Base-by-base conservation (phyloP, 2,329 filamentous ascomycete species). In the Talaromyces sp. region DNA sequence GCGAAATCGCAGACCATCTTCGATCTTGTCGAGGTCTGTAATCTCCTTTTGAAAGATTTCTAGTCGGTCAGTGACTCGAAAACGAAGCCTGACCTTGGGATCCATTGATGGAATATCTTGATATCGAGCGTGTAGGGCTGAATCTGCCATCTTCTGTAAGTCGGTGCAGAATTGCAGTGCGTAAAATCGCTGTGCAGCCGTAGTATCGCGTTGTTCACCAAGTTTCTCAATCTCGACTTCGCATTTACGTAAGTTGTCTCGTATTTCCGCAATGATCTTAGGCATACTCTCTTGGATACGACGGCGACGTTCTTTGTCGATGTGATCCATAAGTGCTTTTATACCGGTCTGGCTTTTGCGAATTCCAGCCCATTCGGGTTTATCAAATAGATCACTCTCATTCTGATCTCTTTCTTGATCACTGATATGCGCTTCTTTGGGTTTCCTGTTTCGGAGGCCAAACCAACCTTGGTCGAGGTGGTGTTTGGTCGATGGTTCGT, bases 391-490 rank as follows among this genome's bases (percentile, higher is more conserved):
- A 0, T 43, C 60, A 19, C 3, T 45, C 27, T 68, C 67, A 2
- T 59, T 54, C 37, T 67, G 37, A n/a, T 68, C 67, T 14, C 67
- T 63, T 16, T 65, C 63, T 13, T 62, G 31, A 47, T 68, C 67
- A 16, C 35, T 56, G 27, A 63, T 57, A n/a, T 33, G 4, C 27
- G 60, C 60, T 37, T 63, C 60, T 47, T 33, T 57, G 9, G 66
- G 66, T n/a, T 56, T 63, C 31, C 67, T 63, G 60, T 68, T 68
- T 14, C 67, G 66, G 24, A 68, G n/a, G 13, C 66, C 66, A 41
- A 68, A 68, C 67, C 67, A 68, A 11, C 67, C 67, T 39, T 69
- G 65, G 8, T 68, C 61, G 3, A 68, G 62, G 22, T 66, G 43
- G 14, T 65, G 57, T 5, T 67, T 63, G 33, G 58, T 68, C 3